A percentile compares a stretch with the other conserved stretches of the same genome.
These are phyloP conservation scores for Macroventuria anomochaeta DNA, from an alignment of 2,329 filamentous ascomycete genomes.

Conservation along the genomic window DNA sequence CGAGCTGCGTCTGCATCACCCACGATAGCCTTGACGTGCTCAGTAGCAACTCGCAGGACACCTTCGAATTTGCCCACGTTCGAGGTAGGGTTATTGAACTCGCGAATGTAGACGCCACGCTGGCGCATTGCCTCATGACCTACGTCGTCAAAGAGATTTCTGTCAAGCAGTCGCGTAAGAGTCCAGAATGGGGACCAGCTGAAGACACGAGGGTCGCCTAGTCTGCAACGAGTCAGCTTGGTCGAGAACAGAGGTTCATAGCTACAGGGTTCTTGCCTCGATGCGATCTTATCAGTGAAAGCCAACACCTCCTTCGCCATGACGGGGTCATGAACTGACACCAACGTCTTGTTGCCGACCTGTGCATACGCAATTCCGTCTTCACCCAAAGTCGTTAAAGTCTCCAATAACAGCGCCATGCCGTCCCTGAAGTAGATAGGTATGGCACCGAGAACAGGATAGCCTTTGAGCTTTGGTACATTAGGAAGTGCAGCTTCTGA, in stretches of 20 bases:
- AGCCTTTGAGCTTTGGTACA: background rate
- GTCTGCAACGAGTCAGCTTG: background rate
- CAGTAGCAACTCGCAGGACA: background rate
- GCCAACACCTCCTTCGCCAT: slow-evolving; percentile 5
- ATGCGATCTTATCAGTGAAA: slow-evolving; percentile 9
- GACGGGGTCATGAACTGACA: slow-evolving; percentile 7
- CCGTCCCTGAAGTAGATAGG: slow-evolving; percentile 11
- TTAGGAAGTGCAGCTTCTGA: background rate
- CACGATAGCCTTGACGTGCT: background rate
- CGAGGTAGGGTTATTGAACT: slow-evolving; percentile 8
- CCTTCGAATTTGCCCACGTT: slow-evolving; percentile 1
- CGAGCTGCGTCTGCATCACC: background rate
- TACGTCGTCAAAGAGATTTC: slow-evolving; percentile 6
- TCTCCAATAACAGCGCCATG: slow-evolving; percentile 6
- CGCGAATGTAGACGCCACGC: slow-evolving; percentile 2
- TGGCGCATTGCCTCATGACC: slow-evolving; percentile 2
- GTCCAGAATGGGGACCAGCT: slow-evolving; percentile 15
- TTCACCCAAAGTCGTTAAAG: background rate
- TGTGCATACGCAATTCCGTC: slow-evolving; percentile 10
- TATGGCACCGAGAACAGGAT: slow-evolving; percentile 8
- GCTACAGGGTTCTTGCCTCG: background rate
- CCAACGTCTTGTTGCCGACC: slow-evolving; percentile 8
- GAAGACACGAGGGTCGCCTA: slow-evolving; percentile 2
- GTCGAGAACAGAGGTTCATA: too few species aligned
- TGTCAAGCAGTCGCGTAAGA: slow-evolving; percentile 10